A percentile compares a stretch with the other conserved stretches of the same genome.
These are phyloP conservation scores for Jackrogersella minutella DNA, from an alignment of 495 filamentous ascomycete genomes.

Conservation along the genomic window DNA sequence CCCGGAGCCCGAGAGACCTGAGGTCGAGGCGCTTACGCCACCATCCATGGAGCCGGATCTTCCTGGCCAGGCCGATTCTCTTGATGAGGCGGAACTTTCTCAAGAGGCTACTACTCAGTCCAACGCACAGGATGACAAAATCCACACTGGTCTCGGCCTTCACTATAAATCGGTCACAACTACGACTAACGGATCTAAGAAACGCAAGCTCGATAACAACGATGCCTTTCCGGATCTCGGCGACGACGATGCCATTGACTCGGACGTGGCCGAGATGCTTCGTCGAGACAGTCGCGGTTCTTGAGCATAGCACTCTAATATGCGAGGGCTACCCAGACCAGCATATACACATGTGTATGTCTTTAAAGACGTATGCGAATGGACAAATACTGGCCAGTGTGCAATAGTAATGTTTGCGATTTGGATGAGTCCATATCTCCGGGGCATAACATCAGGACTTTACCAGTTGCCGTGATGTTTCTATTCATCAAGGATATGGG, in stretches of 20 bases:
- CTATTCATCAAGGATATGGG: neutral
- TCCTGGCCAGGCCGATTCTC: conserved; percentile 40
- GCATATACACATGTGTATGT: neutral
- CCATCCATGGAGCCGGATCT: conserved; percentile 55
- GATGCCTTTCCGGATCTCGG: conserved; percentile 76
- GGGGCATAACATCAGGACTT: neutral
- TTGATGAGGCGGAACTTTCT: conserved; percentile 24
- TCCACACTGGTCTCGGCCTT: conserved; percentile 60
- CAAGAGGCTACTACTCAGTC: conserved; percentile 48
- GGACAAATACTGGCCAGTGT: neutral
- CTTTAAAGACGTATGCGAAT: neutral
- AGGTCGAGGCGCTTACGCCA: conserved; percentile 85
- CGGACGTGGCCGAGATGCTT: conserved; percentile 83
- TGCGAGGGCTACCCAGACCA: neutral
- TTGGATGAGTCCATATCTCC: neutral
- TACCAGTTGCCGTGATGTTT: neutral
- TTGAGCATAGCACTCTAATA: neutral
- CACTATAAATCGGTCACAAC: conserved; percentile 55
- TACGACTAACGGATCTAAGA: conserved; percentile 64
- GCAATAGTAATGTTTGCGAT: conserved; percentile 7
- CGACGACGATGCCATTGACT: conserved; percentile 75
- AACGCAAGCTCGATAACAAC: conserved; percentile 71
- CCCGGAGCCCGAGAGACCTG: conserved; percentile 69
- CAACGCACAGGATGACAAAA: conserved; percentile 56
- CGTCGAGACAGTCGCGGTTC: conserved; percentile 55